Conservation (phyloP, 139 green algal genomes). For the Coccomyxa sp. region DNA sequence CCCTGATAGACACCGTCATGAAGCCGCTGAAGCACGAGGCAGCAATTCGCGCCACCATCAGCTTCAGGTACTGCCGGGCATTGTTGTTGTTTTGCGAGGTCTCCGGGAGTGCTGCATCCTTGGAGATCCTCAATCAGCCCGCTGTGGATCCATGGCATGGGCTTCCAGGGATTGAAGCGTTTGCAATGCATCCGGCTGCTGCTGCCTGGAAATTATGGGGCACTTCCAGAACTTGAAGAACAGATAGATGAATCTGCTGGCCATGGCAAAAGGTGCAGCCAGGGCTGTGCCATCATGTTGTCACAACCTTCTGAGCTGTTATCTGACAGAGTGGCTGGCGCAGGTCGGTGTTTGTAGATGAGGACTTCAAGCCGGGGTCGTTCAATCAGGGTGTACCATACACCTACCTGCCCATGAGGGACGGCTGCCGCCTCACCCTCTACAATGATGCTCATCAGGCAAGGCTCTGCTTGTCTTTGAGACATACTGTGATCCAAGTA, state of each 20-base stretch:
- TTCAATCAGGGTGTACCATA: conserved; percentile 2
- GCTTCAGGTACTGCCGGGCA: neutral
- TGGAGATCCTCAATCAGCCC: too few species aligned
- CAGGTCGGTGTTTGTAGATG: conserved; percentile 7
- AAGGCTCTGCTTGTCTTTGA: neutral
- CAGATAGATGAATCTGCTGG: too few species aligned
- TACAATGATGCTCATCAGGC: conserved; percentile 55
- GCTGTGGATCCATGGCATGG: too few species aligned
- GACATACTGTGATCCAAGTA: neutral
- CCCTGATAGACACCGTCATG: conserved; percentile 2
- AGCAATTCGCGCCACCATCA: neutral
- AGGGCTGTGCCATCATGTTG: too few species aligned
- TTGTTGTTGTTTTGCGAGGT: neutral
- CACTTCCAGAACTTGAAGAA: too few species aligned
- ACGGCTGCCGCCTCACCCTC: conserved; percentile 39
- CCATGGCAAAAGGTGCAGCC: too few species aligned
- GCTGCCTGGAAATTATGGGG: too few species aligned
- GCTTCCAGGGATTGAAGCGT: too few species aligned
- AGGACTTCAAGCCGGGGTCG: neutral
- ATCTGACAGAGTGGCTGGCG: neutral
- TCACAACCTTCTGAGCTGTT: too few species aligned
- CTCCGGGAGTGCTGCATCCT: too few species aligned
- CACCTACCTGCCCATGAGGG: conserved; percentile 24
- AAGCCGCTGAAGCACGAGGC: neutral
- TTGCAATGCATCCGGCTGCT: too few species aligned